These are phyloP conservation scores for Neonectria faginata DNA, from an alignment of 2,329 filamentous ascomycete genomes.

Conservation along the genomic window DNA sequence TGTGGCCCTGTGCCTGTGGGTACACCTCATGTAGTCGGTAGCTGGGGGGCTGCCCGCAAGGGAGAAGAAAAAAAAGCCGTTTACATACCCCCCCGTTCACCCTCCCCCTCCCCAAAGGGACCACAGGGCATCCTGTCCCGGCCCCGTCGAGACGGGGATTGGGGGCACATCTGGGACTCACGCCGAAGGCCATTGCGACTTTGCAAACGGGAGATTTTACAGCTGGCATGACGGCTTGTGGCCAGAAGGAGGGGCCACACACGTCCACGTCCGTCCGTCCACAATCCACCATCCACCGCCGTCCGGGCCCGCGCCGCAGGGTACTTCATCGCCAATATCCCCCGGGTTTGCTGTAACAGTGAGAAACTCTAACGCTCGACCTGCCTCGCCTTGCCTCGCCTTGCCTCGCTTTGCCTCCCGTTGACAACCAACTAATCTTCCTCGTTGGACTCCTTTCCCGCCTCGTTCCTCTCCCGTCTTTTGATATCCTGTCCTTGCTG, in stretches of 20 bases:
- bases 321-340: constrained; percentile 46
- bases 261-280: constrained; percentile 28
- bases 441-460: constrained; percentile 40
- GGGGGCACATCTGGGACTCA: constrained; percentile 39
- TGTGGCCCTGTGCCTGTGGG: constrained; percentile 33
- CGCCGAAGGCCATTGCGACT: constrained; percentile 35
- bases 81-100: constrained; percentile 35
- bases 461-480: constrained; percentile 40
- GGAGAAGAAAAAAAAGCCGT: constrained; percentile 20
- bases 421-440: constrained; percentile 41
- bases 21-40: constrained; percentile 36
- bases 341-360: constrained; percentile 41
- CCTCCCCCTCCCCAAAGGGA: constrained; percentile 35
- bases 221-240: constrained; percentile 42
- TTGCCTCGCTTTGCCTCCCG: constrained; percentile 41
- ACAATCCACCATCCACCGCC: constrained; percentile 18
- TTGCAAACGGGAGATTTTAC: constrained; percentile 33
- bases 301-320: constrained; percentile 34
- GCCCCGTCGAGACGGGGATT: constrained; percentile 36
- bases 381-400: constrained; percentile 36
- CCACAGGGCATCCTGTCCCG: constrained; percentile 37
- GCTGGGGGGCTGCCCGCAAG: constrained; percentile 22
- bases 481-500: constrained; percentile 40
- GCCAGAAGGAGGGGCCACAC: constrained; percentile 32
- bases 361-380: constrained; percentile 38